phyloP scores from a whole-genome alignment of 2,329 filamentous ascomycete species.

The Fusarium palustre region DNA sequence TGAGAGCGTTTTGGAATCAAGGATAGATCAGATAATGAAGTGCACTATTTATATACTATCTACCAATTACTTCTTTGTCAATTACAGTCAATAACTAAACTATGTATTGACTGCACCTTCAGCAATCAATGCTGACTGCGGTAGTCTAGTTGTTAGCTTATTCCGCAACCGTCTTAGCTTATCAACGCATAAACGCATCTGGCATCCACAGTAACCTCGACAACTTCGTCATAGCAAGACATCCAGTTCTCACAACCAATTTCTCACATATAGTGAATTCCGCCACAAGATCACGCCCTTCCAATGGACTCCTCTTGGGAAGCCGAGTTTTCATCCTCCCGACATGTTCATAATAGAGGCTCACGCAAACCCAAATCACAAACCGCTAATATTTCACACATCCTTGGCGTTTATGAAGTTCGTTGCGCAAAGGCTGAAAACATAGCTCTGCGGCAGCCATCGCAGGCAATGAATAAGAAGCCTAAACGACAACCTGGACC shows the following conservation, averaged over 20 bases:
- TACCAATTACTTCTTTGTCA: background rate
- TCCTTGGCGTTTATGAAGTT: conserved; percentile 14
- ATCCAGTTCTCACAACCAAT: too few relatives aligned
- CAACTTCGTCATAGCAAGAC: background rate
- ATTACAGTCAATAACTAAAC: background rate
- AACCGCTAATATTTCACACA: background rate
- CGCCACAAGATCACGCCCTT: rapidly evolving
- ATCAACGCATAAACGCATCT: background rate
- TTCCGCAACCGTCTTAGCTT: background rate
- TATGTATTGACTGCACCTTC: background rate
- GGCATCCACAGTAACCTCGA: background rate
- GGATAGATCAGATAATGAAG: background rate
- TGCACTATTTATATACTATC: background rate
- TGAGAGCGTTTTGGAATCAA: rapidly evolving
- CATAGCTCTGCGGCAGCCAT: background rate
- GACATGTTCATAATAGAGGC: conserved; percentile 15
- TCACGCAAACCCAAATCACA: background rate
- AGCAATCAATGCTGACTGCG: background rate
- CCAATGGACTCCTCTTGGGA: conserved; percentile 1
- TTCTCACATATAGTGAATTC: background rate
- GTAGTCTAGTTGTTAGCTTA: background rate
- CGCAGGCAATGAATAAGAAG: background rate
- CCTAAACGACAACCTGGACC: background rate
- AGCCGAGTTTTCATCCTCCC: background rate
- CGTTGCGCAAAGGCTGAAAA: conserved; percentile 7